Base-by-base conservation (phyloP, 805 yeast species). In the Hanseniaspora vineae region DNA sequence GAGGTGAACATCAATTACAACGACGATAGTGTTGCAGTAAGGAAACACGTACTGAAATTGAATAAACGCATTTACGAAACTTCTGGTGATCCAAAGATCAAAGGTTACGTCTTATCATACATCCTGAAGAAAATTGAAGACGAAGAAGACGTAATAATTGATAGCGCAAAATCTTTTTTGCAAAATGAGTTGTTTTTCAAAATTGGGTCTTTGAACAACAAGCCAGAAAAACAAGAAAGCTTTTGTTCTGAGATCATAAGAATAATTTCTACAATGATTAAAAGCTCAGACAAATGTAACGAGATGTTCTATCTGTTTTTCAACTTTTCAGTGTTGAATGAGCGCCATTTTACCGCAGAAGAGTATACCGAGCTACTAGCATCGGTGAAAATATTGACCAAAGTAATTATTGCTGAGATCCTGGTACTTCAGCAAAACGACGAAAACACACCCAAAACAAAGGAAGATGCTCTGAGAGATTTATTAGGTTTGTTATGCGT, bases 11-110 rank as follows among this genome's bases (percentile, higher is more conserved):
- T 56, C 9, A 56, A 62, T 49, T 68, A 66, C 33, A 66, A 62
- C 47, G 92, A 86, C 55, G 73, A 71, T 6, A 83, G 90, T 48
- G 55, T 78, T 14, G 71, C 73, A 40, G 86, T 87, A 8, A 68
- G 90, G 45, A 80, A 73, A 53, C 73, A 81, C 48, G 80, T 82
- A 0, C 57, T 84, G 4, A 72, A 69, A 49, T 58, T 84, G 10
- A 68, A 77, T 31, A 69, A 64, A 33, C 65, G 59, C 8, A 69
- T 84, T 55, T 81, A 75, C 55, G 53, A 57, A 5, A 55, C 57
- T 9, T 61, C 73, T 0, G 46, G 54, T 0, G 65, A 67, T 23
- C 45, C 46, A 1, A 44, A 55, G 1, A 56, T 69, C 42, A 72
- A 17, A 23, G 31, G 5, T 19, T 37, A 39, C 17, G 69, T 50